A percentile compares a stretch with the other conserved stretches of the same genome.
Conservation (phyloP, 2,329 filamentous ascomycete species). For the Leptographium lundbergii region DNA sequence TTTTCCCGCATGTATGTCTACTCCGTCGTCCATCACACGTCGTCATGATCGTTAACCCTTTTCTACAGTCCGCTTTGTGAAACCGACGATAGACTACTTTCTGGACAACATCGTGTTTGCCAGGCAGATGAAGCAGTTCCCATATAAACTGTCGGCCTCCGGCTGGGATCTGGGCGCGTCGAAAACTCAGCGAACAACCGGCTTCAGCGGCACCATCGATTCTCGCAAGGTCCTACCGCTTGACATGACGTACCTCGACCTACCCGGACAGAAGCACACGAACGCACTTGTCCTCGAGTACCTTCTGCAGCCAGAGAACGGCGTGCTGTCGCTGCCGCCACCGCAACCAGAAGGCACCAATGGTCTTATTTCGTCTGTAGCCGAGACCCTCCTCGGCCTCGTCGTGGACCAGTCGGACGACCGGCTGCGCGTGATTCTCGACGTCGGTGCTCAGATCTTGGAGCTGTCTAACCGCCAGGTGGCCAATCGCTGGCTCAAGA, state of each 20-base stretch:
- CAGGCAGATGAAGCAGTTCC: conserved; percentile 49
- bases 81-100: conserved; percentile 50
- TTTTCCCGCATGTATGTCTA: too few species aligned
- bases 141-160: conserved; percentile 48
- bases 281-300: conserved; percentile 53
- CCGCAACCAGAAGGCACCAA: neutral
- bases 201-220: conserved; percentile 62
- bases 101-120: conserved; percentile 46
- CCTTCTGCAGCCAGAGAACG: conserved; percentile 42
- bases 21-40: too few species aligned
- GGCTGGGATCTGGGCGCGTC: conserved; percentile 50
- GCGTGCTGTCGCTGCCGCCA: conserved; percentile 17
- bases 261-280: conserved; percentile 44
- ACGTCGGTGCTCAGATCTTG: conserved; percentile 59
- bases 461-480: conserved; percentile 47
- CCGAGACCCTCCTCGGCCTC: conserved; percentile 29
- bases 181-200: conserved; percentile 39
- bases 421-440: conserved; percentile 46
- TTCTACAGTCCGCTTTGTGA: conserved; percentile 36
- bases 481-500: conserved; percentile 38
- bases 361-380: conserved; percentile 10
- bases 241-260: conserved; percentile 40
- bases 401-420: conserved; percentile 24
- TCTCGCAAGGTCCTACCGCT: conserved; percentile 45
- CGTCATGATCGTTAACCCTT: conserved; percentile 27